phyloP scores from a whole-genome alignment of 345 rosid genomes.

The Schrenkiella parvula region DNA sequence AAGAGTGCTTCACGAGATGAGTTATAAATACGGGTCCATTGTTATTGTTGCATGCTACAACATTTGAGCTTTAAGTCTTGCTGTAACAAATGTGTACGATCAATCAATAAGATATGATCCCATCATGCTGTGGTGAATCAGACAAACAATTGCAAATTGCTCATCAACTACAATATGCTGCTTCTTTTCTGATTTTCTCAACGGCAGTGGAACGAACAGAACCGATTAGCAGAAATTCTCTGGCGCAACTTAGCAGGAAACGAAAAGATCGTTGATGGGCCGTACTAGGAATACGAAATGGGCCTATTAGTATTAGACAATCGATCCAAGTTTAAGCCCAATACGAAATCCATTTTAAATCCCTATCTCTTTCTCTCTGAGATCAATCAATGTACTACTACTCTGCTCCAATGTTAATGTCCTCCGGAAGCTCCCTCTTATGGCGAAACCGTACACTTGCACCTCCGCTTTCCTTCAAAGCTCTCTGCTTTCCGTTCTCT shows the following conservation, averaged over 20 bases:
- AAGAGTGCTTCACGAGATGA: slow-evolving; percentile 55
- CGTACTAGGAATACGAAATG: background rate
- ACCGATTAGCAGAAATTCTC: background rate
- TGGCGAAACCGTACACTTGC: slow-evolving; percentile 4
- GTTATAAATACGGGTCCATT: slow-evolving; percentile 43
- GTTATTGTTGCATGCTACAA: background rate
- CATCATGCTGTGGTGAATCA: background rate
- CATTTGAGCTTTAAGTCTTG: background rate
- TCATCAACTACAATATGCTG: background rate
- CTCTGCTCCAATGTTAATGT: background rate
- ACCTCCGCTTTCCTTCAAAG: background rate
- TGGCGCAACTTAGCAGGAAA: background rate
- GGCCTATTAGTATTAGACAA: background rate
- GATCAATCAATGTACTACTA: background rate
- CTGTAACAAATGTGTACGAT: slow-evolving; percentile 8
- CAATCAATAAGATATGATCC: slow-evolving; percentile 14
- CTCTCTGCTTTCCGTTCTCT: slow-evolving; percentile 7
- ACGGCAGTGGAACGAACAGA: background rate
- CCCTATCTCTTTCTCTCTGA: background rate
- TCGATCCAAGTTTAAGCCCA: background rate
- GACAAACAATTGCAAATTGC: background rate
- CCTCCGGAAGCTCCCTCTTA: slow-evolving; percentile 12
- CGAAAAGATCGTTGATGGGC: background rate
- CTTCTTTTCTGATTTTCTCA: background rate
- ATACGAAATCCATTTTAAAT: background rate